Conservation (phyloP, 768 basidiomycete species). For the Mrakia frigida region DNA sequence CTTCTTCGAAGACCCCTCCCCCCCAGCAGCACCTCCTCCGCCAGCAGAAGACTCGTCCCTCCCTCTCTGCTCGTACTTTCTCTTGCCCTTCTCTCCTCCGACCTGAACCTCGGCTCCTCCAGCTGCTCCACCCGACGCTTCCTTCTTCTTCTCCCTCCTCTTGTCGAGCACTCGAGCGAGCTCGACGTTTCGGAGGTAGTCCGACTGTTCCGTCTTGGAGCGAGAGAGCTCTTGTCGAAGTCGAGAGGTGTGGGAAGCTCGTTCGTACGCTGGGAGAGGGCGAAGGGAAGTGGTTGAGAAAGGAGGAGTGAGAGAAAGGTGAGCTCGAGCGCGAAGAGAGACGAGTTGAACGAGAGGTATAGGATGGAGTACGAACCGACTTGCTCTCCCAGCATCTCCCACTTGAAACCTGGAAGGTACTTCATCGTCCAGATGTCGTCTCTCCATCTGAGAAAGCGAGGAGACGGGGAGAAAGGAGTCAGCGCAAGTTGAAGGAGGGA, state of each 20-base stretch:
- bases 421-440: constrained; percentile 99
- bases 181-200: constrained; percentile 91
- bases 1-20: constrained; percentile 9
- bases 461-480: neutral
- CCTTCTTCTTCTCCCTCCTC: constrained; percentile 40
- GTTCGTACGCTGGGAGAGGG: constrained; percentile 69
- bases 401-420: constrained; percentile 94
- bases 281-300: neutral
- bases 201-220: constrained; percentile 79
- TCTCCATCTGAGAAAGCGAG: constrained; percentile 58
- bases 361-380: constrained; percentile 62
- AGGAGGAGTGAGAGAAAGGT: neutral
- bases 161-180: constrained; percentile 63
- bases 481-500: neutral
- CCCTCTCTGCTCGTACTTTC: constrained; percentile 30
- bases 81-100: constrained; percentile 27
- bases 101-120: neutral
- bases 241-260: constrained; percentile 77
- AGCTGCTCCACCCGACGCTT: constrained; percentile 25
- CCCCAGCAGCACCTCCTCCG: neutral
- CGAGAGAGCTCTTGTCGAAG: constrained; percentile 87
- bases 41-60: constrained; percentile 11
- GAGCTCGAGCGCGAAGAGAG: neutral
- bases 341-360: neutral
- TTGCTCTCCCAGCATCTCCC: constrained; percentile 98